phyloP scores from a whole-genome alignment of 2,329 filamentous ascomycete species.

The Fusarium paranaense region DNA sequence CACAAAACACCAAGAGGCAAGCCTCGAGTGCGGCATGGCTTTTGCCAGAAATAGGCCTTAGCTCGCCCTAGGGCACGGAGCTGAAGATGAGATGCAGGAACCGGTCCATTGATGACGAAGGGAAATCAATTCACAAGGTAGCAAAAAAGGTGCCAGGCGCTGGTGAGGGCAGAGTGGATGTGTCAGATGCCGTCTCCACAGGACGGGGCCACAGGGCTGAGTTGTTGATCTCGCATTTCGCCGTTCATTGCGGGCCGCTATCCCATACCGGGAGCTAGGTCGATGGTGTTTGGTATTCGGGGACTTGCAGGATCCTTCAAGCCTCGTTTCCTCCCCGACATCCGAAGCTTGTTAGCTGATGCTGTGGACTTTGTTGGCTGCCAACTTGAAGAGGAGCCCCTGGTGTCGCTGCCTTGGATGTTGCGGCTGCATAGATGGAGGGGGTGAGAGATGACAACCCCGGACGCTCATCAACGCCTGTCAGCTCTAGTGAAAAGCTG shows the following conservation, averaged over 20 bases:
- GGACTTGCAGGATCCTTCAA: not conserved
- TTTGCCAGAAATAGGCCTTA: slow-evolving; percentile 1
- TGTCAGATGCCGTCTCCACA: not conserved
- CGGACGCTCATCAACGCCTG: not conserved
- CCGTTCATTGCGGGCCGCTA: not conserved
- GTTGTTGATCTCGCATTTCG: not conserved
- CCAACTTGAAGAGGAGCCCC: not conserved
- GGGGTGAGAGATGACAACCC: not conserved
- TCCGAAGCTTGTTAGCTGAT: not conserved
- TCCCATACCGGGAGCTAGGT: not conserved
- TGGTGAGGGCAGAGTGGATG: not conserved
- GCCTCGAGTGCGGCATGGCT: not conserved
- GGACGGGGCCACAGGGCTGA: not conserved
- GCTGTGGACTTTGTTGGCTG: not conserved
- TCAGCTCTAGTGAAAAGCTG: slow-evolving; percentile 7
- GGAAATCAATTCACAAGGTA: not conserved
- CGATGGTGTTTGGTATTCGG: not conserved
- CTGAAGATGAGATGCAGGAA: slow-evolving; percentile 10
- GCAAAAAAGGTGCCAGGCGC: not conserved
- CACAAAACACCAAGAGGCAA: not conserved
- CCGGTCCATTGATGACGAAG: not conserved
- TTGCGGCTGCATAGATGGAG: not conserved
- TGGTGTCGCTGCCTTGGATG: not conserved
- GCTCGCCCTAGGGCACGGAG: not conserved
- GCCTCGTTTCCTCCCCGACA: not conserved